Conservation (phyloP, 2,329 filamentous ascomycete species). For the Aspergillus costaricaensis region DNA sequence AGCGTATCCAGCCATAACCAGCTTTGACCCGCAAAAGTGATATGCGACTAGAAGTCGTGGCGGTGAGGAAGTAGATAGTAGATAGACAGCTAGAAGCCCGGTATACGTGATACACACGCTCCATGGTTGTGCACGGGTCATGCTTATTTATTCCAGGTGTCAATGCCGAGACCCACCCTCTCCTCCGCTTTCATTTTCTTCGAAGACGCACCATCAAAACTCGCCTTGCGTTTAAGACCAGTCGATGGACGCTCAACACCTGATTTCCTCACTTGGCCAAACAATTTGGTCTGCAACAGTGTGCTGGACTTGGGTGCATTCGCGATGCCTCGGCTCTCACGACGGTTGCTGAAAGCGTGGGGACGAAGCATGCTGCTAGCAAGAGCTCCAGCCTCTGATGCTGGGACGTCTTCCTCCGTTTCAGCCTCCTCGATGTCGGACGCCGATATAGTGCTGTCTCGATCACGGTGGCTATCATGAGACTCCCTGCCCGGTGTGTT, state of each 20-base stretch:
- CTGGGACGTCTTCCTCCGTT: conserved; percentile 66
- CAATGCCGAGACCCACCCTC: conserved; percentile 60
- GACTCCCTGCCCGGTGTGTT: conserved; percentile 61
- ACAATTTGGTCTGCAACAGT: conserved; percentile 63
- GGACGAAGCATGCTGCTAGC: conserved; percentile 74
- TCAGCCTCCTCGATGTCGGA: conserved; percentile 55
- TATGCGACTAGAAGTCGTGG: neutral
- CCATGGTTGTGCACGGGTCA: conserved; percentile 28
- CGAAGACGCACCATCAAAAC: conserved; percentile 37
- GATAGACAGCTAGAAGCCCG: neutral
- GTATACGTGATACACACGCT: neutral
- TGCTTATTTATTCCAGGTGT: conserved; percentile 36
- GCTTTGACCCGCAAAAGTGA: neutral
- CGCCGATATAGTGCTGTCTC: conserved; percentile 83
- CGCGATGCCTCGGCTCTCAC: conserved; percentile 34
- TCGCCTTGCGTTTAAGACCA: conserved; percentile 44
- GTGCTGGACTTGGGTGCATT: conserved; percentile 48
- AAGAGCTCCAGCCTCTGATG: conserved; percentile 75
- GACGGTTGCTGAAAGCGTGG: conserved; percentile 47
- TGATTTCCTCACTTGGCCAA: conserved; percentile 62
- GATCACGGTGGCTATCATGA: conserved; percentile 59
- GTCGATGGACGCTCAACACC: conserved; percentile 40
- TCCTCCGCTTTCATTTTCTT: conserved; percentile 56
- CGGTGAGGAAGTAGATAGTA: neutral
- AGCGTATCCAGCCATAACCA: neutral